These are phyloP conservation scores for Dichotomopilus funicola DNA, from an alignment of 2,329 filamentous ascomycete genomes.

Conservation along the genomic window DNA sequence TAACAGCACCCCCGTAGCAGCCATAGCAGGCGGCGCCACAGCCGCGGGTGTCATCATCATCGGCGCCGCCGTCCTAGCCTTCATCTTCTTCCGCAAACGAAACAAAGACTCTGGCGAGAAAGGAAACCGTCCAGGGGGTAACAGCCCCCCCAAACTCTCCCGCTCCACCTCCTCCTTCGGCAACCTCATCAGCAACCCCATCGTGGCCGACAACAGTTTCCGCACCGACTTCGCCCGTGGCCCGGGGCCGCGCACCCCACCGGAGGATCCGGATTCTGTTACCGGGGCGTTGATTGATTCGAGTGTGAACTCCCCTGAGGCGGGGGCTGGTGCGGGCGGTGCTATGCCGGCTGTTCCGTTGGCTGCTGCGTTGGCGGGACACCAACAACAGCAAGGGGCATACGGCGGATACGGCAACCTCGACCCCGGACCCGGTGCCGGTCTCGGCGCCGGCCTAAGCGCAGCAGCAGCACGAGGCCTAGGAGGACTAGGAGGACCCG, in stretches of 20 bases:
- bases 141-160: constrained; percentile 24
- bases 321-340: neutral
- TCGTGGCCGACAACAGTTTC: constrained; percentile 37
- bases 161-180: constrained; percentile 37
- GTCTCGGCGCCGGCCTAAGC: too few relatives aligned
- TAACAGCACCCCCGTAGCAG: constrained; percentile 32
- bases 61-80: constrained; percentile 34
- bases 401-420: constrained; percentile 21
- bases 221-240: constrained; percentile 51
- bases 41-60: constrained; percentile 40
- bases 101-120: constrained; percentile 20
- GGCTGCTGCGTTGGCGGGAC: neutral
- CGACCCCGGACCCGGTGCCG: neutral
- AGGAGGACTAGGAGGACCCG: too few relatives aligned
- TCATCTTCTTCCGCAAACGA: constrained; percentile 32
- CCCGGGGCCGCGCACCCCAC: constrained; percentile 13
- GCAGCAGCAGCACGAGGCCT: too few relatives aligned
- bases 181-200: constrained; percentile 52
- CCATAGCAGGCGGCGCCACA: constrained; percentile 44
- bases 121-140: constrained; percentile 1
- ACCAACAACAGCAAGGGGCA: constrained; percentile 15
- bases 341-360: constrained; percentile 5
- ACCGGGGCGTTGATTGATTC: constrained; percentile 14
- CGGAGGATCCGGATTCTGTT: constrained; percentile 7
- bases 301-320: constrained; percentile 4